phyloP scores from a whole-genome alignment of 345 rosid genomes.

The Eucalyptus decipiens region DNA sequence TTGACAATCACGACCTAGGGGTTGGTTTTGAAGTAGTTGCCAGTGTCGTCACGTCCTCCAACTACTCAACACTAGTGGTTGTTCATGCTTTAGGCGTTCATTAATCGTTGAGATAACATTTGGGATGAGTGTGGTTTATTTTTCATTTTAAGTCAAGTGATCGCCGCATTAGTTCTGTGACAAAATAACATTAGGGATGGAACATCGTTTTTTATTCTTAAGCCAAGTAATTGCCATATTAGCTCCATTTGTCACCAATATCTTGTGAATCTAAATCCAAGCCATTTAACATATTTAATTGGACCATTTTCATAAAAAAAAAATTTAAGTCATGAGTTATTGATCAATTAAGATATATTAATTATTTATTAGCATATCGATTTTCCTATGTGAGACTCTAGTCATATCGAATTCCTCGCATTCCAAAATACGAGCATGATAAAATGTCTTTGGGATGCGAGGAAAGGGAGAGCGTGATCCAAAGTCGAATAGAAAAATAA shows the following conservation, averaged over 20 bases:
- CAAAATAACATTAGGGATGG: background rate
- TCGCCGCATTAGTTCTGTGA: no score
- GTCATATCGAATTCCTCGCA: background rate
- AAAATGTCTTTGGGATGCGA: background rate
- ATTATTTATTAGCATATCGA: background rate
- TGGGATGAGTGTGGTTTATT: no score
- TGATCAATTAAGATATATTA: background rate
- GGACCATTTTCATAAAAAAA: no score
- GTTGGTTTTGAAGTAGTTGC: background rate
- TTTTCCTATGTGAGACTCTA: no score
- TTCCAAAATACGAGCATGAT: background rate
- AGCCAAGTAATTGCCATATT: background rate
- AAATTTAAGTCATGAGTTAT: background rate
- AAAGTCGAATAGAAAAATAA: background rate
- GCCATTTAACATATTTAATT: background rate
- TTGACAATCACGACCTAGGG: background rate
- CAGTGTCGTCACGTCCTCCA: background rate
- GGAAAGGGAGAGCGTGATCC: background rate
- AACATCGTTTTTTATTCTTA: background rate
- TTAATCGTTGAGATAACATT: background rate
- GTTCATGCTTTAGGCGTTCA: background rate
- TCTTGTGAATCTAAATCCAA: rapidly evolving
- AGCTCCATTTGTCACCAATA: background rate
- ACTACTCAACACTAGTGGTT: background rate
- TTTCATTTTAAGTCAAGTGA: no score